These are phyloP conservation scores for Calonectria ilicicola DNA, from an alignment of 2,329 filamentous ascomycete species.

Conservation along the genomic window DNA sequence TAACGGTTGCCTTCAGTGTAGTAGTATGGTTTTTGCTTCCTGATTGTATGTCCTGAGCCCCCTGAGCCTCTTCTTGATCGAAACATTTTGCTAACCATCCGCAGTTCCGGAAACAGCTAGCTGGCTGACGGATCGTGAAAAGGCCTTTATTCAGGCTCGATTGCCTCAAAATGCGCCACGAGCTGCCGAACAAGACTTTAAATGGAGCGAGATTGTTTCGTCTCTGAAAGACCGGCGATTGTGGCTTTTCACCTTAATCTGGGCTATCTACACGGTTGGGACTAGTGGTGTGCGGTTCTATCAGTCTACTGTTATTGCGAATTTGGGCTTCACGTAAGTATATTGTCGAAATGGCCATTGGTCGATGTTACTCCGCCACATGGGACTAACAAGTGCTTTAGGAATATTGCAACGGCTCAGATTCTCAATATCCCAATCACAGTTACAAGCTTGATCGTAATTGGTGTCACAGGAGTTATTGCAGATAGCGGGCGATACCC, in stretches of 20 bases:
- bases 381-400: slow-evolving; percentile 24
- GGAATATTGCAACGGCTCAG: slow-evolving; percentile 58
- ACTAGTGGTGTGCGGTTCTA: slow-evolving; percentile 56
- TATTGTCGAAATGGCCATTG: not conserved
- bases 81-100: slow-evolving; percentile 43
- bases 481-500: slow-evolving; percentile 57
- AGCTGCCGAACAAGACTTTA: slow-evolving; percentile 55
- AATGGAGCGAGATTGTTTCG: slow-evolving; percentile 51
- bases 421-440: slow-evolving; percentile 62
- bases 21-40: slow-evolving; percentile 5
- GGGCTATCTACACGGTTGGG: slow-evolving; percentile 58
- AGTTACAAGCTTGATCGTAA: slow-evolving; percentile 55
- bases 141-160: slow-evolving; percentile 60
- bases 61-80: rapidly evolving
- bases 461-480: slow-evolving; percentile 54
- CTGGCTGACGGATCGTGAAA: slow-evolving; percentile 60
- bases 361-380: too few species aligned
- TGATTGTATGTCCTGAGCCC: not conserved
- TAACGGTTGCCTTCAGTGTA: slow-evolving; percentile 1
- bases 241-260: slow-evolving; percentile 59
- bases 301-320: slow-evolving; percentile 56
- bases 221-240: slow-evolving; percentile 55
- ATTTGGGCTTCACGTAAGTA: slow-evolving; percentile 50
- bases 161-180: slow-evolving; percentile 58
- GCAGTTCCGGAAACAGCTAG: slow-evolving; percentile 56